Conservation (phyloP, 2,329 filamentous ascomycete genomes). For the Eurotiales sp. region DNA sequence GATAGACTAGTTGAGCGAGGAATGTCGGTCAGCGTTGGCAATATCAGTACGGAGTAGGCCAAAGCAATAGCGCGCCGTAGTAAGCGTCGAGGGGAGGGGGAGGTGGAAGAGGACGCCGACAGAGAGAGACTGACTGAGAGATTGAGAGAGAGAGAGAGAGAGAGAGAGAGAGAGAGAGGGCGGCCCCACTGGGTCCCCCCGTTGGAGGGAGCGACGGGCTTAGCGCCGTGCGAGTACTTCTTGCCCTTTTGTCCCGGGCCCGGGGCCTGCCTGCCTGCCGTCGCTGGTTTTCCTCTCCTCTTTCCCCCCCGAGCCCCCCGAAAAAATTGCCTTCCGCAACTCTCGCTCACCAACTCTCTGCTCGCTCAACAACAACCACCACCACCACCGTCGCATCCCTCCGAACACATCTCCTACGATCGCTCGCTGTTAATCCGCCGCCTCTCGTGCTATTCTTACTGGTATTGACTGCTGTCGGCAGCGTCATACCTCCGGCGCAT, state of each 20-base stretch:
- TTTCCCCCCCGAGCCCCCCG: background rate
- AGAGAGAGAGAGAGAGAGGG: background rate
- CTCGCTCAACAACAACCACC: constrained; percentile 3
- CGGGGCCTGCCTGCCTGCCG: constrained; percentile 1
- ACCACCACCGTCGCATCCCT: constrained; percentile 11
- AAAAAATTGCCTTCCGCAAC: constrained; percentile 7
- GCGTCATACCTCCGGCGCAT: constrained; percentile 11
- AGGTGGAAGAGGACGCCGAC: no score
- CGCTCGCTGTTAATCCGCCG: constrained; percentile 2
- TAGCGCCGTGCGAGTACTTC: constrained; percentile 9
- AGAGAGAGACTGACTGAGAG: no score
- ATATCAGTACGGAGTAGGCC: no score
- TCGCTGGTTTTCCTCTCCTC: no score
- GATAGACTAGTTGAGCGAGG: background rate
- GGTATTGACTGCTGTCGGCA: background rate
- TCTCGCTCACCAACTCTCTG: background rate
- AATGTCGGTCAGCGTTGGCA: no score
- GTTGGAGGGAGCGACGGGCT: no score
- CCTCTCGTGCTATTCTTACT: background rate
- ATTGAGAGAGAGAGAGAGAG: background rate
- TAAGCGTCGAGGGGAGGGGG: no score
- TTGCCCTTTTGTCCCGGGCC: constrained; percentile 1
- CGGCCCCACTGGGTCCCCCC: constrained; percentile 1
- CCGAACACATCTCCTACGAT: constrained; percentile 1
- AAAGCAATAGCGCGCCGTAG: no score